A percentile compares a stretch with the other conserved stretches of the same genome.
Evolutionary conservation across 2,329 filamentous ascomycete species (phyloP).

Genomic region (Epichloe coenophiala): DNA sequence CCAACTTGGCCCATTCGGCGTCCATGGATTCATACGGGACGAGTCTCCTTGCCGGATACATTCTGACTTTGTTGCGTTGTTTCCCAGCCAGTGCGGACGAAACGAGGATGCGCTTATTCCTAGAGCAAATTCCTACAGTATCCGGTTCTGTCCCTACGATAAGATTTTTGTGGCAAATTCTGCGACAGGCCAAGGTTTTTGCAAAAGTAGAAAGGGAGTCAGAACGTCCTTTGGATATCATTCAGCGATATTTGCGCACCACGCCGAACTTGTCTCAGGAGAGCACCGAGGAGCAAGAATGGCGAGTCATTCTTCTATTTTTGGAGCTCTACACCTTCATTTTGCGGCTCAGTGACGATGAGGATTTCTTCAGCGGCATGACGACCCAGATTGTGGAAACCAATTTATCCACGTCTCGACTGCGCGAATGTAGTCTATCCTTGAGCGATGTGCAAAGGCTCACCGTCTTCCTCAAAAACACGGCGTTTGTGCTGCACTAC

Average conservation of each 20-base stretch:
- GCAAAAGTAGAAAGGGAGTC: constrained; percentile 17
- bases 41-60: constrained; percentile 70
- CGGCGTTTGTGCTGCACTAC: constrained; percentile 82
- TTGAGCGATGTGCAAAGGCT: constrained; percentile 59
- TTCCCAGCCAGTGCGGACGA: constrained; percentile 75
- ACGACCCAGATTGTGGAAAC: constrained; percentile 24
- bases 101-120: constrained; percentile 86
- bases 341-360: constrained; percentile 84
- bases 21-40: constrained; percentile 25
- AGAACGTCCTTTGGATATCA: constrained; percentile 15
- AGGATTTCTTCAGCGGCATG: constrained; percentile 70
- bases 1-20: constrained; percentile 17
- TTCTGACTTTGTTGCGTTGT: constrained; percentile 69
- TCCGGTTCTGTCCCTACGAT: constrained; percentile 43
- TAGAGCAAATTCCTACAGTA: constrained; percentile 28
- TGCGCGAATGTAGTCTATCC: constrained; percentile 53
- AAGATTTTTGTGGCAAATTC: constrained; percentile 68
- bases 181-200: constrained; percentile 30
- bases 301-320: constrained; percentile 81
- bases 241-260: constrained; percentile 18
- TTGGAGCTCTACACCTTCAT: constrained; percentile 91
- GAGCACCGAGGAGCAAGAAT: constrained; percentile 41
- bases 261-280: constrained; percentile 14
- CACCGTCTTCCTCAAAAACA: constrained; percentile 75
- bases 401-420: constrained; percentile 30